These are phyloP conservation scores for Plasmodium coatneyi DNA, from an alignment of 169 alveolate genomes.

Conservation along the genomic window DNA sequence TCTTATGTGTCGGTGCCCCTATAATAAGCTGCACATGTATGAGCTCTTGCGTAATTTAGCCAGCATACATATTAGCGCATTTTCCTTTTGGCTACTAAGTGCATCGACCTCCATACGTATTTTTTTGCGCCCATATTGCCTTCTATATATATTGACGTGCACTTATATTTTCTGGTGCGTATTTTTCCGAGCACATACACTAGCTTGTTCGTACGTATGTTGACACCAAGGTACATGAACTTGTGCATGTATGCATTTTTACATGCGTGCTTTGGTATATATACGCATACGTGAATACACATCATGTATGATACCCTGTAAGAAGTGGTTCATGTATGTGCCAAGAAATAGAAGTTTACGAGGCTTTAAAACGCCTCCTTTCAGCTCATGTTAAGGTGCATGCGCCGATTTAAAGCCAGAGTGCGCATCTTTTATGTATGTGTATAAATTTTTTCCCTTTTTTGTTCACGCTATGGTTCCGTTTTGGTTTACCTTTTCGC, in stretches of 20 bases:
- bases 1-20: neutral
- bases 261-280: neutral
- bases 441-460: neutral
- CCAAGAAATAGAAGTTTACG: neutral
- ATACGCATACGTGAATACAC: neutral
- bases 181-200: neutral
- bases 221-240: neutral
- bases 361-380: neutral
- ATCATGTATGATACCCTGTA: neutral
- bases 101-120: neutral
- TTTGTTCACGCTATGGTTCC: neutral
- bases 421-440: neutral
- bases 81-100: neutral
- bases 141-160: neutral
- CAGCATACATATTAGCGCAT: neutral
- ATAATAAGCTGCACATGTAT: neutral
- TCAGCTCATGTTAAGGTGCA: neutral
- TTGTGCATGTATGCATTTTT: neutral
- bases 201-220: neutral
- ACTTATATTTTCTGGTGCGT: neutral
- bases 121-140: neutral
- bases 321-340: conserved; percentile 1
- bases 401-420: neutral
- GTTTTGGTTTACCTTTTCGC: neutral
- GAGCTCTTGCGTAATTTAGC: neutral